Conservation (phyloP, 768 basidiomycete genomes). For the Boletus fagicola region DNA sequence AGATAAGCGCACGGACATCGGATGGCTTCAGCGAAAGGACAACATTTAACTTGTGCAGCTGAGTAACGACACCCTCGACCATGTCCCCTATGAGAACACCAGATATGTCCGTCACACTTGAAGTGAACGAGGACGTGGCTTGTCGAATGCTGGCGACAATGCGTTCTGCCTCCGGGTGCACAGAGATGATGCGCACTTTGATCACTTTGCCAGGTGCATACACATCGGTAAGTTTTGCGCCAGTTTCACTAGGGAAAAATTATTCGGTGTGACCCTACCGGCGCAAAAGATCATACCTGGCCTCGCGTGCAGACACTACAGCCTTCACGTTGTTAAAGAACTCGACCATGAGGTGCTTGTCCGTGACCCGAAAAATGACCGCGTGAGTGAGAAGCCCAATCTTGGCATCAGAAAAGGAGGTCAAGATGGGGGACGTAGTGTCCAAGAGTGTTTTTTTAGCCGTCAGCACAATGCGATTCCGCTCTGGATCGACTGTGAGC, state of each 20-base stretch:
- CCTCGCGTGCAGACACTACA: slow-evolving; percentile 75
- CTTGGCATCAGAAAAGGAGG: slow-evolving; percentile 62
- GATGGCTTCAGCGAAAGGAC: slow-evolving; percentile 71
- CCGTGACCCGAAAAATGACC: slow-evolving; percentile 78
- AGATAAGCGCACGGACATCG: slow-evolving; percentile 75
- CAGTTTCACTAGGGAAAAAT: slow-evolving; percentile 56
- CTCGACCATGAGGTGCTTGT: slow-evolving; percentile 80
- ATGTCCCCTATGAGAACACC: slow-evolving; percentile 74
- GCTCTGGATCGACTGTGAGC: slow-evolving; percentile 75
- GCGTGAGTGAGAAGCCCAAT: slow-evolving; percentile 75
- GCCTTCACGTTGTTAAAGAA: slow-evolving; percentile 90
- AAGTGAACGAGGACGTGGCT: slow-evolving; percentile 52
- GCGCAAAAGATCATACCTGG: slow-evolving; percentile 53
- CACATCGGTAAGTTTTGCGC: slow-evolving; percentile 53
- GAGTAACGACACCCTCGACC: slow-evolving; percentile 67
- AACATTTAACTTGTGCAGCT: slow-evolving; percentile 83
- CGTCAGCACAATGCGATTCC: slow-evolving; percentile 80
- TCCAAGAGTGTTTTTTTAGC: slow-evolving; percentile 89
- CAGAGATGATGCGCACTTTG: slow-evolving; percentile 72
- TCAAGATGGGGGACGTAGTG: slow-evolving; percentile 69
- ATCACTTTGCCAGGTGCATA: slow-evolving; percentile 83
- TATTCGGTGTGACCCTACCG: background rate
- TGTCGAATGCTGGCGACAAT: slow-evolving; percentile 88
- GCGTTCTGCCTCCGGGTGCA: slow-evolving; percentile 55
- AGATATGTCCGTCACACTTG: slow-evolving; percentile 59